phyloP scores from a whole-genome alignment of 139 green algal genomes.

The Medakamo hakoo region DNA sequence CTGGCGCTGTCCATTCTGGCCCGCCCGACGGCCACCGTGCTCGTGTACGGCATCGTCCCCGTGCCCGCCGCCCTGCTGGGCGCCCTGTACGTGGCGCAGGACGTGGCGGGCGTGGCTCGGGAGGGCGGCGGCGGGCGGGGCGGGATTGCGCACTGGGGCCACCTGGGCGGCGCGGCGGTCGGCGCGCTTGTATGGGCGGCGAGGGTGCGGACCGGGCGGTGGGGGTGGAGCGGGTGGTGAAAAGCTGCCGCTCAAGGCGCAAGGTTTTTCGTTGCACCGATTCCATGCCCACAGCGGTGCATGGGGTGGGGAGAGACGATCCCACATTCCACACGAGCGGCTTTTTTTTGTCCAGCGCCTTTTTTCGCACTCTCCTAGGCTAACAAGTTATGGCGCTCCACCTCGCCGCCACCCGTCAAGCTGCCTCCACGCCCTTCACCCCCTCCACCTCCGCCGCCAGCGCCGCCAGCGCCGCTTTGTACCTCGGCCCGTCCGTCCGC shows the following conservation, averaged over 20 bases:
- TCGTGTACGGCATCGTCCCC: constrained; percentile 34
- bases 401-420: too few species aligned
- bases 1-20: constrained; percentile 20
- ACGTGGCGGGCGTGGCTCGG: constrained; percentile 6
- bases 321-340: not conserved
- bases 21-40: constrained; percentile 27
- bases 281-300: constrained; percentile 4
- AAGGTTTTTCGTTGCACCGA: too few species aligned
- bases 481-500: constrained; percentile 11
- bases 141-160: constrained; percentile 12
- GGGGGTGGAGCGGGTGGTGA: too few species aligned
- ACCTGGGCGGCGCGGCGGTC: constrained; percentile 13
- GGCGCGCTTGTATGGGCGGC: not conserved
- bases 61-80: constrained; percentile 34
- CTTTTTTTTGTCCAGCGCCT: not conserved
- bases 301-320: not conserved
- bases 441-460: not conserved
- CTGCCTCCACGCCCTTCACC: too few species aligned
- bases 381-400: too few species aligned
- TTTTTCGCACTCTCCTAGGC: too few species aligned
- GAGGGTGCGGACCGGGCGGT: too few species aligned
- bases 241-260: too few species aligned
- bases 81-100: constrained; percentile 22
- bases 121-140: not conserved
- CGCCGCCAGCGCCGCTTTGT: not conserved